Evolutionary conservation across 345 rosid species (phyloP).

Genomic region (Hibiscus syriacus): DNA sequence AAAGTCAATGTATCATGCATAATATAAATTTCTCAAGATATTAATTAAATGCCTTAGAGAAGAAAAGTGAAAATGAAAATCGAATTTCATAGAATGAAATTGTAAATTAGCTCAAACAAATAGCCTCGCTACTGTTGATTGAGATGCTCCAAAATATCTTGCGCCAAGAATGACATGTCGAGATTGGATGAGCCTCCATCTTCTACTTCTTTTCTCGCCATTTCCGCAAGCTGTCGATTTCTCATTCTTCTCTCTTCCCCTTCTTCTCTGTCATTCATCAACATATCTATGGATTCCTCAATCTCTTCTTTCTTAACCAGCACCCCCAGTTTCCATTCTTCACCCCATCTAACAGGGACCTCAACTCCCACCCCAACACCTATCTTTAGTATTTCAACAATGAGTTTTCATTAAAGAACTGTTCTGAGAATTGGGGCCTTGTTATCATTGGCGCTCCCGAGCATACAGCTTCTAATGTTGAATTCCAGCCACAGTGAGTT

Average conservation of each 20-base stretch:
- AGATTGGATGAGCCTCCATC: conserved; percentile 50
- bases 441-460: conserved; percentile 66
- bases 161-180: conserved; percentile 35
- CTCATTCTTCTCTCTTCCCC: conserved; percentile 35
- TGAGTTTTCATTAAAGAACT: conserved; percentile 63
- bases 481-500: conserved; percentile 91
- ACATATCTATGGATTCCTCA: conserved; percentile 28
- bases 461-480: conserved; percentile 56
- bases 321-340: conserved; percentile 58
- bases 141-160: conserved; percentile 24
- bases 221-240: conserved; percentile 32
- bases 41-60: not conserved
- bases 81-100: too few relatives aligned
- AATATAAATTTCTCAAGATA: too few relatives aligned
- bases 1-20: too few relatives aligned
- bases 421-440: conserved; percentile 76
- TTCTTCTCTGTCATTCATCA: conserved; percentile 46
- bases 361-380: conserved; percentile 62
- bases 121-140: not conserved
- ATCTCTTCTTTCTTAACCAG: conserved; percentile 44
- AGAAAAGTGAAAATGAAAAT: not conserved
- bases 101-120: too few relatives aligned
- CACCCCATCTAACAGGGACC: conserved; percentile 63
- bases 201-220: conserved; percentile 39
- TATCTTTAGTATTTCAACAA: conserved; percentile 49